Evolutionary conservation across 208 protist genomes (phyloP), one percentile per base, ranked within the genome.

Genomic region (Leishmania lainsoni): DNA sequence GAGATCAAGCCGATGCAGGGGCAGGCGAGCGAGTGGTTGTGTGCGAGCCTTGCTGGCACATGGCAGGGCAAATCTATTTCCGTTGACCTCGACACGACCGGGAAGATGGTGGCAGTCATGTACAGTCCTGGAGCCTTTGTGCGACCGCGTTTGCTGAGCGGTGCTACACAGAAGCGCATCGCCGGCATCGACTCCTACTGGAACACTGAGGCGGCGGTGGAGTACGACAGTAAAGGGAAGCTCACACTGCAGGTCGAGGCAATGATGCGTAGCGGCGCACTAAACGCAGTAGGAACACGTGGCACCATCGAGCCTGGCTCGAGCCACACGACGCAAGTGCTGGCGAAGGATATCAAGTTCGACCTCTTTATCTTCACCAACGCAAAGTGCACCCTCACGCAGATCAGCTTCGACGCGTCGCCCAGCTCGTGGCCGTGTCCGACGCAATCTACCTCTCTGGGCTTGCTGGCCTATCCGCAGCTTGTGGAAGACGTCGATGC

Each of bases 341-440:
- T 85, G 5, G 94, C 92, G n/a, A 76, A 78, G 22, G 89, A 92
- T 48, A 76, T 87, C 70, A 91, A 89, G 78, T 93, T 95, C 79
- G 94, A 97, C 79, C 73, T 97, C 2, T 95, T 95, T 61, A 76
- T 97, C 71, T 97, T 97, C 83, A 92, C 92, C 5, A 86, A 93
- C 58, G 69, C 92, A 58, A 81, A 87, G 78, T 97, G 91, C 82
- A 89, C 63, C 0, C 85, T 97, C 29, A 81, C 87, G 32, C 79
- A 93, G 48, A 84, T 96, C 14, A 86, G 89, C 84, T 95, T 95
- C 76, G 74, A 89, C 29, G 94, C 91, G n/a, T 72, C 77, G 22
- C 92, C 94, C n/a, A 96, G 92, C 65, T 87, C 83, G 42, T 87
- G 91, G 87, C 89, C 87, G 32, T 88, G 89, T 42, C 94, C 94